These are phyloP conservation scores for Avicennia marina DNA, from an alignment of 257 asterid genomes.

Conservation along the genomic window DNA sequence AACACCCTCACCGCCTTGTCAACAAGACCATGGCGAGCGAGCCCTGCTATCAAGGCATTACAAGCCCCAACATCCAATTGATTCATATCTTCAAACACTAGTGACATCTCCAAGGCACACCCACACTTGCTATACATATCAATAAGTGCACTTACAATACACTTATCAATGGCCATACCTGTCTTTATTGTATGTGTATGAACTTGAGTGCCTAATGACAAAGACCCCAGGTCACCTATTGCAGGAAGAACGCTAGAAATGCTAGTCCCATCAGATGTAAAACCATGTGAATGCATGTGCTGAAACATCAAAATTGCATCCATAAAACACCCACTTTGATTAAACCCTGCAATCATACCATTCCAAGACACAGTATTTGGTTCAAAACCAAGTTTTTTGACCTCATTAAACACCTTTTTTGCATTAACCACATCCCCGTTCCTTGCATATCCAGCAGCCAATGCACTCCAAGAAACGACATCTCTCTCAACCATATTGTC, in stretches of 20 bases:
- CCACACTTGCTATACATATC: constrained; percentile 79
- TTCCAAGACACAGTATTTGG: constrained; percentile 82
- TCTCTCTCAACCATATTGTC: constrained; percentile 48
- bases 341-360: constrained; percentile 93
- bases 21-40: constrained; percentile 70
- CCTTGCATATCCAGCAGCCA: constrained; percentile 76
- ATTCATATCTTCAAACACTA: constrained; percentile 49
- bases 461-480: constrained; percentile 75
- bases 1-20: constrained; percentile 58
- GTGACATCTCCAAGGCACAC: constrained; percentile 42
- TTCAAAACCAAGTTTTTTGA: constrained; percentile 38
- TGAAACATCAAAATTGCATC: constrained; percentile 58
- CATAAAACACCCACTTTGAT: constrained; percentile 59
- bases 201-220: constrained; percentile 55
- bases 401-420: constrained; percentile 37
- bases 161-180: constrained; percentile 61
- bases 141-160: constrained; percentile 66
- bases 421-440: constrained; percentile 58
- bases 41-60: constrained; percentile 76
- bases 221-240: constrained; percentile 52
- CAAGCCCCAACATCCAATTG: constrained; percentile 57
- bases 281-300: constrained; percentile 59
- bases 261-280: constrained; percentile 55
- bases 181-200: constrained; percentile 58
- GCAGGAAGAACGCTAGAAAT: constrained; percentile 88